Percentiles rank a stretch among this genome's conserved stretches.
Evolutionary conservation across 1,284 basidiomycete genomes (phyloP).

Genomic region (Apiotrichum domesticum): DNA sequence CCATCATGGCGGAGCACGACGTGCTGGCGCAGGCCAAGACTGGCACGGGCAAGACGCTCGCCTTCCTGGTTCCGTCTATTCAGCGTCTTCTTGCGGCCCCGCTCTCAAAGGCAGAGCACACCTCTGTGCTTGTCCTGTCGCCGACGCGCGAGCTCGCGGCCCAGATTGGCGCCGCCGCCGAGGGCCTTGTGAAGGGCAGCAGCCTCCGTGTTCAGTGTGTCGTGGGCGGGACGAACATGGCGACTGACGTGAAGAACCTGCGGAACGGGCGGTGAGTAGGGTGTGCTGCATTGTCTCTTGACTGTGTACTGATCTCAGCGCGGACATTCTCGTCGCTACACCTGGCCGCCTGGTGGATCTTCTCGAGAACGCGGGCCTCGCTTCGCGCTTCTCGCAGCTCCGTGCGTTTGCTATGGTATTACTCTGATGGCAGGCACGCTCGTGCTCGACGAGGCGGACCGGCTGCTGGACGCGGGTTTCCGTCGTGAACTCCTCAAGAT

Average conservation of each 20-base stretch:
- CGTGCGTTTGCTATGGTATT: conserved; percentile 10
- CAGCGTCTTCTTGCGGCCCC: conserved; percentile 40
- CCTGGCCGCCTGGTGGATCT: conserved; percentile 52
- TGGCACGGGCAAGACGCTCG: conserved; percentile 54
- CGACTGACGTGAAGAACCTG: conserved; percentile 43
- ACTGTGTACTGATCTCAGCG: conserved; percentile 13
- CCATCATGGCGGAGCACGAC: conserved; percentile 46
- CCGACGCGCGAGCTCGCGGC: conserved; percentile 51
- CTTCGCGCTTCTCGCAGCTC: conserved; percentile 29
- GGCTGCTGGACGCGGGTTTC: conserved; percentile 48
- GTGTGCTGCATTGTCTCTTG: not conserved
- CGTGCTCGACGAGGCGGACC: conserved; percentile 51
- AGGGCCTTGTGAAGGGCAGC: conserved; percentile 20
- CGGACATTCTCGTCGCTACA: conserved; percentile 50
- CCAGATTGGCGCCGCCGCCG: conserved; percentile 41
- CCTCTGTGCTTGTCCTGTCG: conserved; percentile 46
- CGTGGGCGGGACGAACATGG: conserved; percentile 50
- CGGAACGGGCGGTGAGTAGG: conserved; percentile 26
- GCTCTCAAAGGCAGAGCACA: conserved; percentile 20
- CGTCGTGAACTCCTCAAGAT: conserved; percentile 37
- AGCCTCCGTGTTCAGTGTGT: conserved; percentile 40
- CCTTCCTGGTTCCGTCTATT: conserved; percentile 52
- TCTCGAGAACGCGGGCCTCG: conserved; percentile 44
- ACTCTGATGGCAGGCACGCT: conserved; percentile 32
- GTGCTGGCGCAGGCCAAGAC: conserved; percentile 53